These are phyloP conservation scores for Coleophoma crateriformis DNA, from an alignment of 2,329 filamentous ascomycete species.

Conservation along the genomic window DNA sequence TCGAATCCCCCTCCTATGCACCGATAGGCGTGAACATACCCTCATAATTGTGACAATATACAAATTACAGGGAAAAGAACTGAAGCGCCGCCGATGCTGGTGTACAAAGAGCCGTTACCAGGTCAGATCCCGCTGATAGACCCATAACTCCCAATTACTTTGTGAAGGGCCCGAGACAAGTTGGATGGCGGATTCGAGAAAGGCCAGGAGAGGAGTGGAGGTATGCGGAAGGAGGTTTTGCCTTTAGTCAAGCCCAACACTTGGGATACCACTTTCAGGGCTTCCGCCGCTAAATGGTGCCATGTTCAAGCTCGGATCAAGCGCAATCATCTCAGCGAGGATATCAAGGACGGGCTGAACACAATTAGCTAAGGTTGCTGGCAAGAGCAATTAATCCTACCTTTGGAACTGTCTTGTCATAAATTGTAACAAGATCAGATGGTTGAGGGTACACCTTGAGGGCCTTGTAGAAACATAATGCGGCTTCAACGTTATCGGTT, in stretches of 20 bases:
- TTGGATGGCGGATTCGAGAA: conserved; percentile 8
- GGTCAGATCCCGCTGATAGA: background rate
- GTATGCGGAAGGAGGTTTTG: conserved; percentile 1
- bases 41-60: conserved; percentile 24
- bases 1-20: conserved; percentile 2
- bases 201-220: conserved; percentile 4
- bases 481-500: conserved; percentile 70
- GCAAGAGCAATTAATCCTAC: conserved; percentile 37
- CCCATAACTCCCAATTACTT: background rate
- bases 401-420: conserved; percentile 98
- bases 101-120: conserved; percentile 21
- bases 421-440: conserved; percentile 88
- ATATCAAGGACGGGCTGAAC: conserved; percentile 82
- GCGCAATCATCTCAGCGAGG: conserved; percentile 95
- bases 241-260: conserved; percentile 24
- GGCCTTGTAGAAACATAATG: conserved; percentile 95
- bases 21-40: conserved; percentile 11
- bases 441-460: conserved; percentile 97
- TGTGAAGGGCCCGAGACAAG: conserved; percentile 2
- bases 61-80: conserved; percentile 18
- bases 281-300: conserved; percentile 29
- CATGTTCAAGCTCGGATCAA: conserved; percentile 70
- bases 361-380: conserved; percentile 9
- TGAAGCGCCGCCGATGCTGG: conserved; percentile 17
- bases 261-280: conserved; percentile 23